These are phyloP conservation scores for Nicotiana noctiflora DNA, from an alignment of 257 asterid species.

Conservation along the genomic window DNA sequence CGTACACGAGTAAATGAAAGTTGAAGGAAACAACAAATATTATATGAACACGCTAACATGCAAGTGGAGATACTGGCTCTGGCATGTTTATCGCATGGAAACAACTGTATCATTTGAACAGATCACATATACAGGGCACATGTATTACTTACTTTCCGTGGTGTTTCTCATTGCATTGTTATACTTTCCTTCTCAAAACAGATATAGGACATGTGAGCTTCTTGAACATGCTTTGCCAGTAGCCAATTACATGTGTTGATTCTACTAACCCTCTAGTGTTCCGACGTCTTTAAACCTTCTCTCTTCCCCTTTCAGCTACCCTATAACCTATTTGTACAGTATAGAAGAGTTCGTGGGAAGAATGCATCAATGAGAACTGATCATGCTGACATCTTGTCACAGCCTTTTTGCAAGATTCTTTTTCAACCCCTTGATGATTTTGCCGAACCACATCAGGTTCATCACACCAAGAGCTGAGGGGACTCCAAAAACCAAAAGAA, in stretches of 20 bases:
- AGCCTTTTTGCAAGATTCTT: constrained; percentile 61
- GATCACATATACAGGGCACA: background rate
- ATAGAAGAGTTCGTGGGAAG: constrained; percentile 8
- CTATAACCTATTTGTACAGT: constrained; percentile 10
- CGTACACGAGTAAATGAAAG: background rate
- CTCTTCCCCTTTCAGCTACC: constrained; percentile 1
- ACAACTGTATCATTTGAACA: background rate
- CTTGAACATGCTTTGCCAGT: background rate
- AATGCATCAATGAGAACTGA: constrained; percentile 9
- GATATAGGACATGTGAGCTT: background rate
- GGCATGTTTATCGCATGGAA: background rate
- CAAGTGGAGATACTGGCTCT: background rate
- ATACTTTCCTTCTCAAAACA: background rate
- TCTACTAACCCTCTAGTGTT: background rate
- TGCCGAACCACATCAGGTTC: constrained; percentile 93
- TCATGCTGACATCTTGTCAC: constrained; percentile 12
- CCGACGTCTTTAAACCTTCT: background rate
- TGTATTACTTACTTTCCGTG: background rate
- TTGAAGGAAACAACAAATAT: background rate
- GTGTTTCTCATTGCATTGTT: background rate
- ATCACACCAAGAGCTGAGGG: constrained; percentile 63
- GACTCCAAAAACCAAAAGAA: constrained; percentile 58
- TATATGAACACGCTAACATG: background rate
- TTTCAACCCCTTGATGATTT: constrained; percentile 75
- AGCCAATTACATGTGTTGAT: background rate